Evolutionary conservation across 257 asterid genomes (phyloP).

Genomic region (Ilex asprella): DNA sequence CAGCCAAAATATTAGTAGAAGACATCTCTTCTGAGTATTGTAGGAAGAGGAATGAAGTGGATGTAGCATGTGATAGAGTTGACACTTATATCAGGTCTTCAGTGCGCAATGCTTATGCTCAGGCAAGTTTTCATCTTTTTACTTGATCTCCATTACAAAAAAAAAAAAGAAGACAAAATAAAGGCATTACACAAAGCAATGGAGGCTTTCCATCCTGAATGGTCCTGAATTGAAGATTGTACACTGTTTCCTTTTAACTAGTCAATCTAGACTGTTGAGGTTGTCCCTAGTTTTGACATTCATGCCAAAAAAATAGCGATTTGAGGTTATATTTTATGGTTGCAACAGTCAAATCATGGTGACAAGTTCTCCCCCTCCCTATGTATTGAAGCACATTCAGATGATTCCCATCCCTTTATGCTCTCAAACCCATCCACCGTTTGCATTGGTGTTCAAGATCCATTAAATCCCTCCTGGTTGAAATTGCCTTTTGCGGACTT

Average conservation of each 20-base stretch:
- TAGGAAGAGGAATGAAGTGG: conserved; percentile 39
- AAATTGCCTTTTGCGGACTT: not conserved
- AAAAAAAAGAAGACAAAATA: too few relatives aligned
- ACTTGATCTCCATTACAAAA: not conserved
- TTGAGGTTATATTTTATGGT: too few relatives aligned
- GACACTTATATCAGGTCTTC: conserved; percentile 85
- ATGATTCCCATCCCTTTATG: not conserved
- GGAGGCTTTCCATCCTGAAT: not conserved
- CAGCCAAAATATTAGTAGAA: conserved; percentile 49
- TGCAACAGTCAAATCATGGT: too few relatives aligned
- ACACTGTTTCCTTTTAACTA: not conserved
- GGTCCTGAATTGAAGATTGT: not conserved
- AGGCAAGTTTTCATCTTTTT: conserved; percentile 52
- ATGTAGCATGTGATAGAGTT: conserved; percentile 41
- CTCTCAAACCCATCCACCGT: too few relatives aligned
- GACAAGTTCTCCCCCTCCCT: too few relatives aligned
- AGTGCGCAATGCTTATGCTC: conserved; percentile 46
- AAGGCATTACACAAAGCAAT: too few relatives aligned
- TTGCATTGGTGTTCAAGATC: too few relatives aligned
- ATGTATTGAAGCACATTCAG: too few relatives aligned
- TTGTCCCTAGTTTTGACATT: not conserved
- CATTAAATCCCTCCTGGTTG: not conserved
- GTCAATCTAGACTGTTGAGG: not conserved
- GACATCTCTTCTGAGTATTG: conserved; percentile 32
- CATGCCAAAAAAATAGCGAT: too few relatives aligned